These are phyloP conservation scores for Elsinoe fawcettii DNA, from an alignment of 2,329 filamentous ascomycete species.

Conservation along the genomic window DNA sequence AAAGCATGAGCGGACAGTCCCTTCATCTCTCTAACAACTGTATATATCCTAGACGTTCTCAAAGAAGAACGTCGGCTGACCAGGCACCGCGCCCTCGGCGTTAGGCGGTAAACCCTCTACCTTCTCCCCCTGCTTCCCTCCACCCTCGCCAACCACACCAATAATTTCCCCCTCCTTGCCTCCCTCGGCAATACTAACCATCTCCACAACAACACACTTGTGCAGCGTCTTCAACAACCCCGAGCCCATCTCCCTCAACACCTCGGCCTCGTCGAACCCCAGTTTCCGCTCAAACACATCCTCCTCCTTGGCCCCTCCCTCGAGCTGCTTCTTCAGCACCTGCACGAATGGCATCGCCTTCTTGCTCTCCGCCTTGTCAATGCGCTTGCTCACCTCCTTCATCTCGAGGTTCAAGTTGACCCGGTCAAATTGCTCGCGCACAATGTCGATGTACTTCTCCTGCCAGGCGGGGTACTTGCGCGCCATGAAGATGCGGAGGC, in stretches of 20 bases:
- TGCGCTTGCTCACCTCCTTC: constrained; percentile 68
- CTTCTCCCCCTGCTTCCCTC: constrained; percentile 47
- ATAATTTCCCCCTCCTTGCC: constrained; percentile 56
- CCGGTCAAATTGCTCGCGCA: constrained; percentile 62
- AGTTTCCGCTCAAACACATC: constrained; percentile 76
- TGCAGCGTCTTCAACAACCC: constrained; percentile 70
- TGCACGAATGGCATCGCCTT: constrained; percentile 98
- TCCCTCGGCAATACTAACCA: constrained; percentile 64
- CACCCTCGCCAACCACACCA: constrained; percentile 42
- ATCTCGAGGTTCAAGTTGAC: constrained; percentile 60
- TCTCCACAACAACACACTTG: constrained; percentile 59
- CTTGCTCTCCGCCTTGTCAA: constrained; percentile 88
- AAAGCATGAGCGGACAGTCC: constrained; percentile 26
- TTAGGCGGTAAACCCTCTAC: constrained; percentile 48
- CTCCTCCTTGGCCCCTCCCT: constrained; percentile 51
- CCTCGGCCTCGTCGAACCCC: constrained; percentile 73
- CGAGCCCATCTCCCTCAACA: constrained; percentile 68
- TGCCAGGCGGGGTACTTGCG: constrained; percentile 84
- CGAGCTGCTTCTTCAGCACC: constrained; percentile 71
- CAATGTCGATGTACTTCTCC: constrained; percentile 75
- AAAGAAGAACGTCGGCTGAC: constrained; percentile 74
- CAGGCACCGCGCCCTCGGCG: constrained; percentile 72
- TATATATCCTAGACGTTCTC: constrained; percentile 56
- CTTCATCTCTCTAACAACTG: neutral
- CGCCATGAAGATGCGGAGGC: constrained; percentile 77